Evolutionary conservation across 345 rosid species (phyloP).

Genomic region (Pugionium cornutum): DNA sequence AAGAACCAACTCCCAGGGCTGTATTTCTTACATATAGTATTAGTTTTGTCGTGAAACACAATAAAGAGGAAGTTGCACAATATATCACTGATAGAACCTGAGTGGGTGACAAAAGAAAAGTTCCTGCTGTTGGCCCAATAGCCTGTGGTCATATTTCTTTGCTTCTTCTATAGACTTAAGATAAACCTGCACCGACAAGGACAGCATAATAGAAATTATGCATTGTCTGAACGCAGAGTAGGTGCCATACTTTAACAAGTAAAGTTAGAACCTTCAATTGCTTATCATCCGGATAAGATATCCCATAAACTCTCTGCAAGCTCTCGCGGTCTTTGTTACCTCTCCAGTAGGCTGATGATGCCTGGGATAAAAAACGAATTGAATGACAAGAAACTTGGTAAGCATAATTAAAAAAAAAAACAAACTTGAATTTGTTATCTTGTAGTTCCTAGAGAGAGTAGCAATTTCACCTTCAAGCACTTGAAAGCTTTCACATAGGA

Average conservation of each 20-base stretch:
- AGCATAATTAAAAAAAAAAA: not conserved
- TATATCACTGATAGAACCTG: conserved; percentile 44
- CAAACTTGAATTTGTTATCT: not conserved
- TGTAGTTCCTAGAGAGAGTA: not conserved
- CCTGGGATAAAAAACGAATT: conserved; percentile 42
- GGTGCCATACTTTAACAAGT: too few relatives aligned
- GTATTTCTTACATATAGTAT: conserved; percentile 28
- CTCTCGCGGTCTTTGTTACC: conserved; percentile 78
- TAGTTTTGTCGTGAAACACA: conserved; percentile 9
- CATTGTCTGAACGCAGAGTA: too few relatives aligned
- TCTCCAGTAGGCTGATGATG: conserved; percentile 87
- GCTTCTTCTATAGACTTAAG: not conserved
- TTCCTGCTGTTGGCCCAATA: conserved; percentile 71
- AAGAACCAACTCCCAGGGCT: conserved; percentile 97
- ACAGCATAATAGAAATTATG: not conserved
- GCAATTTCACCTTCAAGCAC: conserved; percentile 62
- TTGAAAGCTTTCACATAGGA: conserved; percentile 82
- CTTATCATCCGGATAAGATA: conserved; percentile 61
- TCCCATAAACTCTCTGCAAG: conserved; percentile 59
- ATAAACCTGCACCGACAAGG: not conserved
- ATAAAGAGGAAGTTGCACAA: not conserved
- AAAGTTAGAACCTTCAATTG: conserved; percentile 52
- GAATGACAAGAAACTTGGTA: too few relatives aligned
- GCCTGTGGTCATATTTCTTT: not conserved
- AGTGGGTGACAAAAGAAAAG: conserved; percentile 75